These are phyloP conservation scores for Apiotrichum gracile DNA, from an alignment of 1,284 basidiomycete genomes.

Conservation along the genomic window DNA sequence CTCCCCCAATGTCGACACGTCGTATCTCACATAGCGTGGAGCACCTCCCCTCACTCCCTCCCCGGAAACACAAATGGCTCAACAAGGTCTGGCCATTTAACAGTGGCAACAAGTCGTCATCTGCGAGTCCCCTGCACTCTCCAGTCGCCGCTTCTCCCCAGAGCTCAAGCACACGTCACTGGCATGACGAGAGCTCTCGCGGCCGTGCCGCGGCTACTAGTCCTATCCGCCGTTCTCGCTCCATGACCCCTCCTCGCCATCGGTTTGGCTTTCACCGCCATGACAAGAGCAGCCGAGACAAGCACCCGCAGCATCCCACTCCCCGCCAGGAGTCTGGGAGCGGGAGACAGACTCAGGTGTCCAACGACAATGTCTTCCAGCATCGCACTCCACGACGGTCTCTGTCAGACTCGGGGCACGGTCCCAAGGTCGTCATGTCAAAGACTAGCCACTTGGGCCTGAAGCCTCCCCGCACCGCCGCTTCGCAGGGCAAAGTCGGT, in stretches of 20 bases:
- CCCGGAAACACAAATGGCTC: neutral
- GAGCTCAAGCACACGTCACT: neutral
- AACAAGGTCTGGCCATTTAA: neutral
- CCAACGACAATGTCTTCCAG: too few species aligned
- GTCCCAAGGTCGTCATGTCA: too few species aligned
- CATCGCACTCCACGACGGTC: too few species aligned
- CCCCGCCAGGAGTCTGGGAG: too few species aligned
- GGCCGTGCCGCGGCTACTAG: neutral
- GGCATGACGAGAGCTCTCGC: neutral
- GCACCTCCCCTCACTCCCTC: neutral
- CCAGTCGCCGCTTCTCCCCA: neutral
- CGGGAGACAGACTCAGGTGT: too few species aligned
- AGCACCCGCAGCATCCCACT: too few species aligned
- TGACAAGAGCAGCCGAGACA: neutral
- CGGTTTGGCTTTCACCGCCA: neutral
- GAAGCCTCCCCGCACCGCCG: too few species aligned
- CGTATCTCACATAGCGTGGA: neutral
- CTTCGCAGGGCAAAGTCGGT: too few species aligned
- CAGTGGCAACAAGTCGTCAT: neutral
- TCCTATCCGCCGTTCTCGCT: neutral
- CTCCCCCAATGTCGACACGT: neutral
- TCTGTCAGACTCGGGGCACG: too few species aligned
- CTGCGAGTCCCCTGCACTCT: neutral
- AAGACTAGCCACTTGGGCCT: too few species aligned
- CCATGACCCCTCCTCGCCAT: neutral